Base-by-base conservation (phyloP, 768 basidiomycete genomes). In the Termitomyces sp. region DNA sequence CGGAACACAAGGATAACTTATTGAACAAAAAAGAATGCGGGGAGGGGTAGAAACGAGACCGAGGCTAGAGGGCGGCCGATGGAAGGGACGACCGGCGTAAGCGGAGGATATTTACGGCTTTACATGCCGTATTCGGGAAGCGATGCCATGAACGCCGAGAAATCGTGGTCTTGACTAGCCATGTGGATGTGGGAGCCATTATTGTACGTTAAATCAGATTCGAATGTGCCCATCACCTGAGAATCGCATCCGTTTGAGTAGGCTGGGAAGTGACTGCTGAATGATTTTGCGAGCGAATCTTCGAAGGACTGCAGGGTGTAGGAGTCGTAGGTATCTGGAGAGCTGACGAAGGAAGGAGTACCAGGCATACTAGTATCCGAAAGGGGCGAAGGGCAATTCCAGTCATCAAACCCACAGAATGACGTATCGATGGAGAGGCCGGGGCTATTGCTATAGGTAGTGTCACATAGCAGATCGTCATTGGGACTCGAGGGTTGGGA, bases 311-410 rank as follows among this genome's bases (percentile, higher is more conserved):
- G 71, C 65, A 75, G 67, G 18, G 60, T 49, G 53, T 66, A 72
- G 5, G 72, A 64, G 47, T 50, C 59, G 57, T 67, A 71, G 3
- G 69, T 63, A 45, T 71, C 72, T 6, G 67, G 59, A 50, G 66
- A 65, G 10, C 57, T 62, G 42, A 69, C 56, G 63, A 70, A 77
- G 45, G 69, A 66, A 6, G 80, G 78, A 5, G 80, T 77, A 5
- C 71, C 58, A 1, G 81, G 79, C 3, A 73, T 69, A 60, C 76
- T 80, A 55, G 58, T 33, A 56, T 66, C 53, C 62, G 67, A 55
- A 36, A 73, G 64, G 0, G 81, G 77, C 2, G 79, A 78, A 5
- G 80, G 75, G 46, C 71, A 73, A 24, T 73, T 72, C 80, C 80
- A 82, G 41, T 75, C 74, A 50, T 72, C 63, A 59, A 73, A 63